Conservation (phyloP, 1,284 basidiomycete genomes). For the Coniferiporia weirii region DNA sequence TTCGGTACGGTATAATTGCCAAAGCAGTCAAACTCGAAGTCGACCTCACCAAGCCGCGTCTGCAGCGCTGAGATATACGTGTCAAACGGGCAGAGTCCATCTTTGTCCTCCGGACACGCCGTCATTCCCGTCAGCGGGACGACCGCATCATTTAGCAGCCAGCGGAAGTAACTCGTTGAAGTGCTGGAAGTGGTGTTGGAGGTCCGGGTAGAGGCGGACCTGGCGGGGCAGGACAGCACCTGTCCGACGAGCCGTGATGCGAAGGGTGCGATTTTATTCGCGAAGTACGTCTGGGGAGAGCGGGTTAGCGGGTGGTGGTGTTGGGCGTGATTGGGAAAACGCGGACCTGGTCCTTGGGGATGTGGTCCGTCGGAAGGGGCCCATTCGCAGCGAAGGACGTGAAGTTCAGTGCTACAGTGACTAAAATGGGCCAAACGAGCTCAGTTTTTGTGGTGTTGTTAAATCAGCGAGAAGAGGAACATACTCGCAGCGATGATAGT, state of each 20-base stretch:
- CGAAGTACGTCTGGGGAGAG: constrained; percentile 38
- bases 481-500: constrained; percentile 37
- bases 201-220: constrained; percentile 26
- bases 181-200: too few species aligned
- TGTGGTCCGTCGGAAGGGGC: constrained; percentile 52
- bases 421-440: constrained; percentile 30
- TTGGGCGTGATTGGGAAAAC: too few species aligned
- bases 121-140: constrained; percentile 56
- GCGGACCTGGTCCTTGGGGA: constrained; percentile 45
- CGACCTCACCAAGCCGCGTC: constrained; percentile 40
- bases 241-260: constrained; percentile 55
- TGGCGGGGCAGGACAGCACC: constrained; percentile 47
- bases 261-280: constrained; percentile 48
- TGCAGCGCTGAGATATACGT: constrained; percentile 48
- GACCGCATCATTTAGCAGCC: constrained; percentile 53
- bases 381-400: constrained; percentile 51
- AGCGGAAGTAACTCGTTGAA: constrained; percentile 38
- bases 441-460: too few species aligned
- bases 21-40: constrained; percentile 40
- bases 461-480: constrained; percentile 9
- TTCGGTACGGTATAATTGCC: constrained; percentile 37
- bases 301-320: too few species aligned
- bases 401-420: constrained; percentile 56
- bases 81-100: constrained; percentile 53
- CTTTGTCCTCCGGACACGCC: constrained; percentile 44